Percentiles rank a stretch among this genome's conserved stretches.
phyloP scores from a whole-genome alignment of 805 yeast genomes.

The Wickerhamomyces xylosicus region DNA sequence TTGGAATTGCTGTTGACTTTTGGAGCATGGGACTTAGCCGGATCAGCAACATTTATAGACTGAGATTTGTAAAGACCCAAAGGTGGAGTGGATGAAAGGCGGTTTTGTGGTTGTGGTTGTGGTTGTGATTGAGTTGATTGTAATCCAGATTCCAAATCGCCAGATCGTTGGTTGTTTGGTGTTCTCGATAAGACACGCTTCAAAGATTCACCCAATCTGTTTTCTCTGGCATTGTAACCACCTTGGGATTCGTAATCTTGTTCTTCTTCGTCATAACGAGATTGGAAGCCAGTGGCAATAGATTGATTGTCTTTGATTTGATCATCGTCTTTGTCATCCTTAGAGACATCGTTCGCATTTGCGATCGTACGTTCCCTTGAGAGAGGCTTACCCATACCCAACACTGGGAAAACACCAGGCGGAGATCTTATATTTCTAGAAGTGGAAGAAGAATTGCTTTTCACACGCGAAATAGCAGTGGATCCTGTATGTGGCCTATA shows the following conservation, averaged over 20 bases:
- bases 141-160: background rate
- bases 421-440: conserved; percentile 38
- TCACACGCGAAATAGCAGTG: conserved; percentile 5
- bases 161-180: background rate
- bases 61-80: background rate
- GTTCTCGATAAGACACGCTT: conserved; percentile 21
- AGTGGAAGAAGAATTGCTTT: conserved; percentile 1
- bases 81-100: too few relatives aligned
- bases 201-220: conserved; percentile 24
- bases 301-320: background rate
- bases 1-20: too few relatives aligned
- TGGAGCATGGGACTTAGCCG: background rate
- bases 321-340: conserved; percentile 1
- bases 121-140: background rate
- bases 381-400: conserved; percentile 65
- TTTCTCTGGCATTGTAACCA: conserved; percentile 23
- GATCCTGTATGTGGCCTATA: conserved; percentile 10
- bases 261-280: conserved; percentile 14
- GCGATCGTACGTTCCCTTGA: conserved; percentile 51
- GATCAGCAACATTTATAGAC: background rate
- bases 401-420: conserved; percentile 70
- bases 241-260: conserved; percentile 17
- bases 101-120: background rate
- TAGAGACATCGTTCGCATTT: background rate
- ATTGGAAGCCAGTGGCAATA: conserved; percentile 1